Conservation (phyloP, 2,329 filamentous ascomycete genomes). For the Monosporascus sp. region DNA sequence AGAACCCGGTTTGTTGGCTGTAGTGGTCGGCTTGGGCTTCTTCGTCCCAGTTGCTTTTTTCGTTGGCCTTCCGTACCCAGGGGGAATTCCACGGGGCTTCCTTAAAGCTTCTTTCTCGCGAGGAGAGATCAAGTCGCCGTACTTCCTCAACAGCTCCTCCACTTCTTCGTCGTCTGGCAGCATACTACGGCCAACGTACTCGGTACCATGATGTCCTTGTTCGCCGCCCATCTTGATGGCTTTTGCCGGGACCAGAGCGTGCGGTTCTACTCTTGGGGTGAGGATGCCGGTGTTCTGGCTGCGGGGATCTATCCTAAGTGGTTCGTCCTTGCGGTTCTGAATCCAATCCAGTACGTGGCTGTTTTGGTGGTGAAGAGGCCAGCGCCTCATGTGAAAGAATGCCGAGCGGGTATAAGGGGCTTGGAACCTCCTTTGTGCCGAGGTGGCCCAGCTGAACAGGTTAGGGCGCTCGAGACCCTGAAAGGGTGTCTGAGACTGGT, state of each 20-base stretch:
- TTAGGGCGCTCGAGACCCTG: constrained; percentile 17
- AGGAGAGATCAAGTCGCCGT: too few species aligned
- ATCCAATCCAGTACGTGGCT: constrained; percentile 24
- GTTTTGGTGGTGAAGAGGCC: constrained; percentile 38
- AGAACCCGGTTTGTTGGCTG: too few species aligned
- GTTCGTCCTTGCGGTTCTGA: constrained; percentile 21
- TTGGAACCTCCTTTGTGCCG: constrained; percentile 22
- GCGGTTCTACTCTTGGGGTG: constrained; percentile 1
- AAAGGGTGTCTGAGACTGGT: constrained; percentile 9
- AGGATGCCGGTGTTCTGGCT: not conserved
- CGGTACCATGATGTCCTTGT: not conserved
- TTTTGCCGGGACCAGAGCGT: not conserved
- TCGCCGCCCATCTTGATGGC: not conserved
- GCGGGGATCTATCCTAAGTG: constrained; percentile 7
- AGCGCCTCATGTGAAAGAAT: constrained; percentile 43
- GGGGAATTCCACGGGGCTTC: too few species aligned
- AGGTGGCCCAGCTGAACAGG: constrained; percentile 26
- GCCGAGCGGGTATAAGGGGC: constrained; percentile 22
- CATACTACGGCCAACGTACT: too few species aligned
- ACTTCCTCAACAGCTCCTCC: not conserved
- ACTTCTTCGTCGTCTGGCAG: not conserved
- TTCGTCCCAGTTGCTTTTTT: not conserved
- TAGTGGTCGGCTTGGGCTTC: not conserved
- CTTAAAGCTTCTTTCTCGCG: too few species aligned
- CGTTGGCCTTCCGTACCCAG: too few species aligned